Percentiles rank a stretch among this genome's conserved stretches.
phyloP scores from a whole-genome alignment of 768 basidiomycete genomes.

The Hemileccinum rubropunctum region DNA sequence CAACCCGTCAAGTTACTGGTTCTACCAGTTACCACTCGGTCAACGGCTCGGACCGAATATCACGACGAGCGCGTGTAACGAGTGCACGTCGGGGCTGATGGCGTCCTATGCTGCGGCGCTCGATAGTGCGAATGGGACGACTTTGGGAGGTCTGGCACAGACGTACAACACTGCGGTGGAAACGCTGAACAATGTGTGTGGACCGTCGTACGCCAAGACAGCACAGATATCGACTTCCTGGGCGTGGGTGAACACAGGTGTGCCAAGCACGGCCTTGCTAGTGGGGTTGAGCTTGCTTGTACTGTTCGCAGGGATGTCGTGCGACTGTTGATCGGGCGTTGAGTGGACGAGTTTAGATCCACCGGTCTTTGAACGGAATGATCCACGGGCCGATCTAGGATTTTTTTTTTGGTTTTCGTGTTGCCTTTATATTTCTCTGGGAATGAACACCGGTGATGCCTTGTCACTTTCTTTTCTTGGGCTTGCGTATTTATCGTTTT shows the following conservation, averaged over 20 bases:
- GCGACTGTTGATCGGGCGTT: conserved; percentile 9
- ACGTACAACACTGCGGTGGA: conserved; percentile 51
- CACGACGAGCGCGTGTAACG: conserved; percentile 54
- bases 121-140: conserved; percentile 30
- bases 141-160: conserved; percentile 37
- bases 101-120: conserved; percentile 48
- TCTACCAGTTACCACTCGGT: conserved; percentile 68
- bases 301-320: conserved; percentile 9
- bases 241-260: conserved; percentile 5
- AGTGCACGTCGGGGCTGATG: conserved; percentile 63
- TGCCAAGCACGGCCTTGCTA: conserved; percentile 6
- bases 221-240: conserved; percentile 12
- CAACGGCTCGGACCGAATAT: conserved; percentile 44
- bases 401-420: too few relatives aligned
- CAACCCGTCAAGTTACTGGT: conserved; percentile 68
- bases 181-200: conserved; percentile 48
- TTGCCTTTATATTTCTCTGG: too few relatives aligned
- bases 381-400: background rate
- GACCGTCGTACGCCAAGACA: conserved; percentile 41
- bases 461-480: background rate
- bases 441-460: too few relatives aligned
- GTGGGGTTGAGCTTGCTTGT: conserved; percentile 10
- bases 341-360: background rate
- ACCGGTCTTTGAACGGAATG: background rate
- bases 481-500: background rate